Conservation (phyloP, 2,329 filamentous ascomycete genomes). For the Stromatinia cepivora region DNA sequence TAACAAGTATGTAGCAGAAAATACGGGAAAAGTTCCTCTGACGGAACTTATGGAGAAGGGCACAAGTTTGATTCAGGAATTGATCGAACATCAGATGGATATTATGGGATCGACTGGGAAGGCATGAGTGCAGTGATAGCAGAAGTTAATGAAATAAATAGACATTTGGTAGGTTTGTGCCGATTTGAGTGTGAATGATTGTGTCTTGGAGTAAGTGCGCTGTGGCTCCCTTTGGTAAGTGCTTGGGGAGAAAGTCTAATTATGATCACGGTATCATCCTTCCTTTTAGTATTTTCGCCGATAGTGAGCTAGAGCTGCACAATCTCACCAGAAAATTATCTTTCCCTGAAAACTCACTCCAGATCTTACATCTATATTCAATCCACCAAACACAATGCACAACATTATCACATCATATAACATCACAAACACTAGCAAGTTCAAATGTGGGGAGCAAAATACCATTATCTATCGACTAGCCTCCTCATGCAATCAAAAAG, state of each 20-base stretch:
- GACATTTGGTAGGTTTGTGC: not conserved
- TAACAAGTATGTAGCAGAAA: conserved; percentile 33
- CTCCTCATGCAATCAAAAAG: not conserved
- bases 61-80: conserved; percentile 33
- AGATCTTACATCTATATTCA: not conserved
- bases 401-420: not conserved
- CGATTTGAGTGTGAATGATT: not conserved
- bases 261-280: not conserved
- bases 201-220: not conserved
- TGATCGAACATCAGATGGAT: conserved; percentile 36
- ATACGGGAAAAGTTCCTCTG: conserved; percentile 30
- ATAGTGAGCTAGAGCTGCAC: not conserved
- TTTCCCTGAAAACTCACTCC: not conserved
- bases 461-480: not conserved
- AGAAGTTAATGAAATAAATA: not conserved
- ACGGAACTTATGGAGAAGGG: conserved; percentile 38
- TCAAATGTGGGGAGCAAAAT: not conserved
- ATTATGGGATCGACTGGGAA: conserved; percentile 36
- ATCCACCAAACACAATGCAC: not conserved
- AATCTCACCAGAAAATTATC: too few relatives aligned
- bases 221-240: not conserved
- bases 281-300: not conserved
- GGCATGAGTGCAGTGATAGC: conserved; percentile 25
- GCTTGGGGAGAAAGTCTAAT: not conserved
- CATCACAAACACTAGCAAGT: not conserved